A percentile compares a stretch with the other conserved stretches of the same genome.
phyloP scores from a whole-genome alignment of 2,329 filamentous ascomycete species.

The Penicillium capsulatum region DNA sequence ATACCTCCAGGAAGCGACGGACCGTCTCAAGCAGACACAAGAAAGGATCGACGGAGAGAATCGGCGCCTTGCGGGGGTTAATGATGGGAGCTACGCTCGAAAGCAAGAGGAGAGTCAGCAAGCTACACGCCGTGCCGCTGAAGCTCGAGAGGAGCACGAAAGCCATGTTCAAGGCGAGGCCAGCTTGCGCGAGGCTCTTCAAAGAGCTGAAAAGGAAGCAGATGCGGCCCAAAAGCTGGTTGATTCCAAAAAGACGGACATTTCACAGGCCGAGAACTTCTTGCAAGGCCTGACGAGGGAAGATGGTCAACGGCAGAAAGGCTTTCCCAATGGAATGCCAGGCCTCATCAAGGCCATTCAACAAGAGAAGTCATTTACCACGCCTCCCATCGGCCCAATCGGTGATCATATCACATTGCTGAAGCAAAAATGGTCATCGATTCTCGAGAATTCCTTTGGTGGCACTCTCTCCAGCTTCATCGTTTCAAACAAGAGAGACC shows the following conservation, averaged over 20 bases:
- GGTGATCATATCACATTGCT: slow-evolving; percentile 71
- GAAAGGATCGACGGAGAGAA: slow-evolving; percentile 47
- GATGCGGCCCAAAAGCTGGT: slow-evolving; percentile 23
- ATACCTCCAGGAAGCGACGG: slow-evolving; percentile 53
- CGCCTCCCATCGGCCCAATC: slow-evolving; percentile 76
- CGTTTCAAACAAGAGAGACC: slow-evolving; percentile 72
- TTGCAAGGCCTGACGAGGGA: slow-evolving; percentile 54
- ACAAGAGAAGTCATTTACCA: slow-evolving; percentile 63
- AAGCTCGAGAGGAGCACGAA: slow-evolving; percentile 43
- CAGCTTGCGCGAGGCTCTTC: slow-evolving; percentile 35
- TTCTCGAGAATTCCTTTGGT: slow-evolving; percentile 77
- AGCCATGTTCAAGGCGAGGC: slow-evolving; percentile 38
- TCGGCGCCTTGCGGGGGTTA: slow-evolving; percentile 59
- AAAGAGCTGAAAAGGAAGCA: slow-evolving; percentile 33
- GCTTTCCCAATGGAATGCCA: slow-evolving; percentile 61
- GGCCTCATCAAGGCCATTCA: slow-evolving; percentile 65
- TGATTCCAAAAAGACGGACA: slow-evolving; percentile 51
- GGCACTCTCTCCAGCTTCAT: slow-evolving; percentile 69
- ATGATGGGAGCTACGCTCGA: slow-evolving; percentile 64
- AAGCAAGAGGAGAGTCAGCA: slow-evolving; percentile 59
- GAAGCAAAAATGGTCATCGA: slow-evolving; percentile 75
- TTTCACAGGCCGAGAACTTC: slow-evolving; percentile 49
- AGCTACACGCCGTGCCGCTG: slow-evolving; percentile 50
- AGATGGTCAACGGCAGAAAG: slow-evolving; percentile 57
- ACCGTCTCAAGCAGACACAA: slow-evolving; percentile 40